phyloP scores from a whole-genome alignment of 495 filamentous ascomycete genomes.

The Amniculicola lignicola region DNA sequence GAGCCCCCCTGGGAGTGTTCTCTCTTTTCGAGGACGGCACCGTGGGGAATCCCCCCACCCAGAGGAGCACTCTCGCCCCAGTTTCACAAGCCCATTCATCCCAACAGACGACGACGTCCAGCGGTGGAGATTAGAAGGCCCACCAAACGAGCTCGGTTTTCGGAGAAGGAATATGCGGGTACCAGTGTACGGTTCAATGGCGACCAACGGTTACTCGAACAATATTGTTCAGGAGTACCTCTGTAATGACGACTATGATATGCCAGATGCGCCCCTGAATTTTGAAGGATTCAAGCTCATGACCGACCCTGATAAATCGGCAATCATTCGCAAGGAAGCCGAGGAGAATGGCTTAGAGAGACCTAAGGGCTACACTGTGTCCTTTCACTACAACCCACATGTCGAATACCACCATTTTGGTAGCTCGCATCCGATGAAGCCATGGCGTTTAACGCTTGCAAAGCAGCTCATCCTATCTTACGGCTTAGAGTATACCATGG shows the following conservation, averaged over 20 bases:
- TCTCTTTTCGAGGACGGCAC: too few relatives aligned
- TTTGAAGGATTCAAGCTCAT: slow-evolving; percentile 38
- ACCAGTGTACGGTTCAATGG: too few relatives aligned
- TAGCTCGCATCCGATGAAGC: slow-evolving; percentile 95
- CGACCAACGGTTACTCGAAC: slow-evolving; percentile 13
- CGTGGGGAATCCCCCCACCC: too few relatives aligned
- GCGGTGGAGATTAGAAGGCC: not conserved
- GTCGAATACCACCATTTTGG: slow-evolving; percentile 97
- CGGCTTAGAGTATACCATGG: slow-evolving; percentile 94
- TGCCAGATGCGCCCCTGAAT: slow-evolving; percentile 13
- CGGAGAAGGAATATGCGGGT: too few relatives aligned
- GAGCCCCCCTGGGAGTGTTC: too few relatives aligned
- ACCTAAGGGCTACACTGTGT: slow-evolving; percentile 74
- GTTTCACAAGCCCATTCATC: slow-evolving; percentile 4
- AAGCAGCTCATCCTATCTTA: slow-evolving; percentile 92
- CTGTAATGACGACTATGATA: too few relatives aligned
- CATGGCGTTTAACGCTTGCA: slow-evolving; percentile 91
- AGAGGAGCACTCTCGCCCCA: too few relatives aligned
- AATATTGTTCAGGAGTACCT: slow-evolving; percentile 65
- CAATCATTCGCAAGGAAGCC: slow-evolving; percentile 60
- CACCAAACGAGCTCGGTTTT: not conserved
- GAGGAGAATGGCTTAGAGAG: slow-evolving; percentile 70
- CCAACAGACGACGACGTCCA: slow-evolving; percentile 4
- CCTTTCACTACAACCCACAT: slow-evolving; percentile 91
- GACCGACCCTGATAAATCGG: slow-evolving; percentile 58